A percentile compares a stretch with the other conserved stretches of the same genome.
Conservation (phyloP, 1,139 yeast genomes). For the Eremothecium coryli region DNA sequence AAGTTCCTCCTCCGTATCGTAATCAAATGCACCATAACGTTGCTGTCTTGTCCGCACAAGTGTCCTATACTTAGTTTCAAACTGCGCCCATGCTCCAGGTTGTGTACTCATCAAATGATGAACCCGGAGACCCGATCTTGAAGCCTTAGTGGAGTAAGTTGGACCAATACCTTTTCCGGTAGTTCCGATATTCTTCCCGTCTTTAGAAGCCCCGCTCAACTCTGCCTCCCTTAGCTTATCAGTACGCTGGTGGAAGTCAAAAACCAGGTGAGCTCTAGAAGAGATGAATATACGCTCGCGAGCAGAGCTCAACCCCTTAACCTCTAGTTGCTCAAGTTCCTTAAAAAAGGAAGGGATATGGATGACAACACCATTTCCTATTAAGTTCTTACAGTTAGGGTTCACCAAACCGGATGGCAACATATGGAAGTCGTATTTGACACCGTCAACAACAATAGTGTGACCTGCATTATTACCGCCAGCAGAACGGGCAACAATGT, state of each 20-base stretch:
- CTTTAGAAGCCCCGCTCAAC: conserved; percentile 47
- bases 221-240: conserved; percentile 94
- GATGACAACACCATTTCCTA: conserved; percentile 95
- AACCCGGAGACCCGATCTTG: conserved; percentile 93
- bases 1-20: conserved; percentile 74
- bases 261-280: conserved; percentile 91
- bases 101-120: conserved; percentile 89
- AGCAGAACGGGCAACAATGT: conserved; percentile 95
- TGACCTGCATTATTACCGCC: conserved; percentile 99
- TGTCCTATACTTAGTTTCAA: conserved; percentile 68
- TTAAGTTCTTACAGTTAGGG: conserved; percentile 77
- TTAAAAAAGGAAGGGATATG: conserved; percentile 89
- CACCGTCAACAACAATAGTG: conserved; percentile 83
- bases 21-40: conserved; percentile 90
- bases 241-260: conserved; percentile 95
- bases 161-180: conserved; percentile 99
- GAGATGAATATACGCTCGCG: conserved; percentile 76
- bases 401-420: conserved; percentile 94
- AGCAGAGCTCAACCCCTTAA: conserved; percentile 65
- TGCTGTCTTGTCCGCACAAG: conserved; percentile 70
- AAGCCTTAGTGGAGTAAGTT: conserved; percentile 91
- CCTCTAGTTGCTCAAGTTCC: conserved; percentile 73
- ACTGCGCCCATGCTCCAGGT: conserved; percentile 89
- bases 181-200: conserved; percentile 91
- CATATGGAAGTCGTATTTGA: conserved; percentile 96